Evolutionary conservation across 2,329 filamentous ascomycete genomes (phyloP).

Genomic region (Diaporthe destruens): DNA sequence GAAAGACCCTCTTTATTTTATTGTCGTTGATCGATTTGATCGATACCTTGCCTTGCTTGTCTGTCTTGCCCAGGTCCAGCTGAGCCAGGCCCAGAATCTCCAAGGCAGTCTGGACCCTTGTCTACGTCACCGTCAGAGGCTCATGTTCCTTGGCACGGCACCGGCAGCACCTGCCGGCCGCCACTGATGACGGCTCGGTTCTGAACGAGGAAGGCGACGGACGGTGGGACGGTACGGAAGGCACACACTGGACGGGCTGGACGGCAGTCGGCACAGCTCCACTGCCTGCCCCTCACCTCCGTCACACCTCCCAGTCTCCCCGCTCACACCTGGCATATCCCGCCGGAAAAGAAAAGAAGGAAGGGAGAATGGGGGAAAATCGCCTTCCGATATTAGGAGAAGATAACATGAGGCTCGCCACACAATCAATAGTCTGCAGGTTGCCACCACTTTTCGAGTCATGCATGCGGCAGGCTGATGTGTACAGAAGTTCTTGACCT

Average conservation of each 20-base stretch:
- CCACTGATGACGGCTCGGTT: slow-evolving; percentile 29
- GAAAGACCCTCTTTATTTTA: too few species aligned
- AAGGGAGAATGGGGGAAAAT: background rate
- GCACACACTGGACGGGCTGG: background rate
- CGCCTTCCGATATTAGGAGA: background rate
- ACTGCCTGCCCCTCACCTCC: slow-evolving; percentile 10
- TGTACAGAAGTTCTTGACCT: slow-evolving; percentile 19
- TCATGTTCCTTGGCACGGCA: slow-evolving; percentile 20
- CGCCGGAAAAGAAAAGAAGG: background rate
- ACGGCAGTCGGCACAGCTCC: slow-evolving; percentile 21
- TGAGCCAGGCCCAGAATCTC: slow-evolving; percentile 20
- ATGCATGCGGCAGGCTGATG: background rate
- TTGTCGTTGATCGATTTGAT: background rate
- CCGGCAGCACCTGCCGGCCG: slow-evolving; percentile 5
- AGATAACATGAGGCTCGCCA: background rate
- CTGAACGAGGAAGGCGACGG: background rate
- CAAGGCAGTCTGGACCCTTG: slow-evolving; percentile 25
- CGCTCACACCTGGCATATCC: too few species aligned
- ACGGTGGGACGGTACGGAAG: background rate
- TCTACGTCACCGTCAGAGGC: slow-evolving; percentile 32
- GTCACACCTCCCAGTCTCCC: background rate
- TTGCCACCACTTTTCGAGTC: background rate
- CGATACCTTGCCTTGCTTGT: background rate
- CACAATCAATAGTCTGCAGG: slow-evolving; percentile 17
- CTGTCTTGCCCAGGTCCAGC: slow-evolving; percentile 3